phyloP scores from a whole-genome alignment of 306 rosid species.

The Rosa persica region DNA sequence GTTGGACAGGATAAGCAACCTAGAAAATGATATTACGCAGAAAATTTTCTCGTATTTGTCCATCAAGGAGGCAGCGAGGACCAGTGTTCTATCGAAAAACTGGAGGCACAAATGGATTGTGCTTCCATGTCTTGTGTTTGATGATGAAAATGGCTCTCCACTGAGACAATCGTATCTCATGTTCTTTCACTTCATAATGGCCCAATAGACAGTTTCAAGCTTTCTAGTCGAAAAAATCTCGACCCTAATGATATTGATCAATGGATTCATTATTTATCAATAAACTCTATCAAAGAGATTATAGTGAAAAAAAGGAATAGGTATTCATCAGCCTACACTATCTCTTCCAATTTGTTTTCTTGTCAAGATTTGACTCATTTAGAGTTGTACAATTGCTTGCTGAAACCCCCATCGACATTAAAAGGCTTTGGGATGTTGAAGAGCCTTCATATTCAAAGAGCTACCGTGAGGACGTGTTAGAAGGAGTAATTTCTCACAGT shows the following conservation, averaged over 20 bases:
- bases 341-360: conserved; percentile 44
- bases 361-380: conserved; percentile 48
- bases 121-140: conserved; percentile 50
- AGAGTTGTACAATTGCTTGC: conserved; percentile 52
- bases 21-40: conserved; percentile 43
- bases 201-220: conserved; percentile 43
- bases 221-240: conserved; percentile 45
- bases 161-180: conserved; percentile 34
- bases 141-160: conserved; percentile 1
- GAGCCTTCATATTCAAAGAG: conserved; percentile 54
- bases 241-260: conserved; percentile 44
- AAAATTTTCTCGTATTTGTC: conserved; percentile 48
- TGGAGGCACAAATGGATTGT: conserved; percentile 63
- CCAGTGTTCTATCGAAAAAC: conserved; percentile 53
- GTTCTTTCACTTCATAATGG: conserved; percentile 54
- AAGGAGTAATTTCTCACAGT: not conserved
- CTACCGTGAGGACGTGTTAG: not conserved
- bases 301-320: conserved; percentile 56
- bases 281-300: conserved; percentile 48
- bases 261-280: conserved; percentile 46
- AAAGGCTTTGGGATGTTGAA: conserved; percentile 51
- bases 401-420: conserved; percentile 49
- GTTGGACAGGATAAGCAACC: conserved; percentile 43
- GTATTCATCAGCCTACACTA: conserved; percentile 34
- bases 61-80: conserved; percentile 52